Conservation (phyloP, 2,329 filamentous ascomycete genomes). For the Penicillium sp. region DNA sequence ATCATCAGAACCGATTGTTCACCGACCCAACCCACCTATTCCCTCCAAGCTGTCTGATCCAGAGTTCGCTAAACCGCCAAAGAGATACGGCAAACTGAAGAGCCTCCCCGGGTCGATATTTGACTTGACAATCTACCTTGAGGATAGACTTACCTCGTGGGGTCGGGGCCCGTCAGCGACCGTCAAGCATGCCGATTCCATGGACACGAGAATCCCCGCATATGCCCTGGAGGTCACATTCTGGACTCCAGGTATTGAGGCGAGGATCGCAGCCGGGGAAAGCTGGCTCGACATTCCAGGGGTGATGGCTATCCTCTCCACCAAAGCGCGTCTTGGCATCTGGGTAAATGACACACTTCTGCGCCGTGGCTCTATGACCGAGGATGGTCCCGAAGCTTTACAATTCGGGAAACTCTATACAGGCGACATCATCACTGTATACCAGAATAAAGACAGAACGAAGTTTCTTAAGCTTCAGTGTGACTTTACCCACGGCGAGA, state of each 20-base stretch:
- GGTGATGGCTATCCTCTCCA: constrained; percentile 70
- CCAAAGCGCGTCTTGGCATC: constrained; percentile 73
- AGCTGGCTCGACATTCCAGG: constrained; percentile 54
- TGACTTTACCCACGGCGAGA: constrained; percentile 48
- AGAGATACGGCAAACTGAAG: constrained; percentile 62
- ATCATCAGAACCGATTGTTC: constrained; percentile 19
- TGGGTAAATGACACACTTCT: constrained; percentile 71
- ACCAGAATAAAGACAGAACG: constrained; percentile 45
- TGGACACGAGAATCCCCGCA: constrained; percentile 74
- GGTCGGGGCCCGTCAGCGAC: constrained; percentile 71
- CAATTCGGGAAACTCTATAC: constrained; percentile 68
- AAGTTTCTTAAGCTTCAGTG: constrained; percentile 43
- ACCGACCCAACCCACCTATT: constrained; percentile 12
- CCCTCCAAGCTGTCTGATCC: not conserved
- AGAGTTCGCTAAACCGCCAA: constrained; percentile 34
- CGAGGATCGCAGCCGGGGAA: constrained; percentile 54
- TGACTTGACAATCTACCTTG: constrained; percentile 63
- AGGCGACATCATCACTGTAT: constrained; percentile 74
- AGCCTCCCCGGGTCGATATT: constrained; percentile 64
- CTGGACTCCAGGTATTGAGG: constrained; percentile 66
- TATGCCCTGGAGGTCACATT: constrained; percentile 75
- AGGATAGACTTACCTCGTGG: constrained; percentile 69
- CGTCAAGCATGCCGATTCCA: constrained; percentile 58
- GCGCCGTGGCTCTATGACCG: constrained; percentile 53
- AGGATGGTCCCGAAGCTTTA: constrained; percentile 48